Evolutionary conservation across 768 basidiomycete genomes (phyloP).

Genomic region (Asterophora parasitica): DNA sequence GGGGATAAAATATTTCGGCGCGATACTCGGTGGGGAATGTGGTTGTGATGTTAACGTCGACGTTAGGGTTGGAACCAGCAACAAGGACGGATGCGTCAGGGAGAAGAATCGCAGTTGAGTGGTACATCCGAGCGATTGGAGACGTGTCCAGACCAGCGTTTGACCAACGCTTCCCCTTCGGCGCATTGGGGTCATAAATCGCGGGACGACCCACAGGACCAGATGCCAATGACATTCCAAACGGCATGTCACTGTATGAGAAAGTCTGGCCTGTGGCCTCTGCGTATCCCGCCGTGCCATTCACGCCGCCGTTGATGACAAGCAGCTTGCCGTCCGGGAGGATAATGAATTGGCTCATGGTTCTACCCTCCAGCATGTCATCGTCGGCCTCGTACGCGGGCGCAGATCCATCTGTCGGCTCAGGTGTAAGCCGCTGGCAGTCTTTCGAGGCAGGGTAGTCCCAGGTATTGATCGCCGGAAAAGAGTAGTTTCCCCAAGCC

Average conservation of each 20-base stretch:
- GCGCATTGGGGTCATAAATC: slow-evolving; percentile 74
- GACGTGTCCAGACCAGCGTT: slow-evolving; percentile 57
- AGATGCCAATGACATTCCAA: slow-evolving; percentile 68
- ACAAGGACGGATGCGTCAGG: slow-evolving; percentile 83
- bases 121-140: slow-evolving; percentile 78
- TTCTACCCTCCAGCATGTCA: slow-evolving; percentile 65
- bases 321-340: slow-evolving; percentile 78
- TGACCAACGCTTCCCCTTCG: slow-evolving; percentile 72
- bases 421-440: slow-evolving; percentile 84
- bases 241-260: slow-evolving; percentile 54
- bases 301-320: slow-evolving; percentile 75
- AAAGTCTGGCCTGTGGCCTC: slow-evolving; percentile 46
- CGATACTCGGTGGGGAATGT: slow-evolving; percentile 73
- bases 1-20: slow-evolving; percentile 88
- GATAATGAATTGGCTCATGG: slow-evolving; percentile 90
- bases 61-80: slow-evolving; percentile 91
- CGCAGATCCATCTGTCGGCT: slow-evolving; percentile 63
- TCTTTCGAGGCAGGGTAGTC: slow-evolving; percentile 62
- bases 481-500: slow-evolving; percentile 73
- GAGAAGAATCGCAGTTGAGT: slow-evolving; percentile 86
- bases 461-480: slow-evolving; percentile 72
- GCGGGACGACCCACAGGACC: slow-evolving; percentile 78
- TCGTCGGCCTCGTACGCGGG: slow-evolving; percentile 69
- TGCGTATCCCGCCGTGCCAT: slow-evolving; percentile 89
- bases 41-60: slow-evolving; percentile 66